phyloP scores from a whole-genome alignment of 768 basidiomycete genomes.

The Rhodotorula toruloides region DNA sequence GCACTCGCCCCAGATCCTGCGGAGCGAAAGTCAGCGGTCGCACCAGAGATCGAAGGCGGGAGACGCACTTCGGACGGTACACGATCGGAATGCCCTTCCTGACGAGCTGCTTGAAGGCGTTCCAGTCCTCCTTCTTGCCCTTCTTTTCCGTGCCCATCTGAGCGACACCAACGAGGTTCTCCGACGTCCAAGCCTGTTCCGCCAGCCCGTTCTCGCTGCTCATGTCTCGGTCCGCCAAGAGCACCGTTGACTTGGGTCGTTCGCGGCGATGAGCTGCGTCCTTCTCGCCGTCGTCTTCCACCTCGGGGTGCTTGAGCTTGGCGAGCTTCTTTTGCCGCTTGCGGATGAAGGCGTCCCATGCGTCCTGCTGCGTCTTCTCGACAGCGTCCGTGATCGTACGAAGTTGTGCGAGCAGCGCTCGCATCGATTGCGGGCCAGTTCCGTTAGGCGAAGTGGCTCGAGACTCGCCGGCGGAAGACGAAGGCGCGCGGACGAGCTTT shows the following conservation, averaged over 20 bases:
- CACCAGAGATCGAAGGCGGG: not conserved
- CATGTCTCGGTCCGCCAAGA: not conserved
- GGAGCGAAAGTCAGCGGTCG: not conserved
- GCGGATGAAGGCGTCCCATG: conserved; percentile 80
- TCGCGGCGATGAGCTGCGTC: conserved; percentile 49
- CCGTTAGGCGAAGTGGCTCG: no score
- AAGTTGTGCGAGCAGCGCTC: conserved; percentile 38
- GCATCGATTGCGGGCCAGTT: conserved; percentile 37
- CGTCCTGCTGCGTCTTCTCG: conserved; percentile 57
- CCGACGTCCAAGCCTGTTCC: conserved; percentile 66
- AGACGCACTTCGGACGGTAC: conserved; percentile 64
- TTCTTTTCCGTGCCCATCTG: conserved; percentile 70
- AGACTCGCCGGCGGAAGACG: not conserved
- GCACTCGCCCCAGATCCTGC: conserved; percentile 70
- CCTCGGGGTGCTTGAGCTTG: conserved; percentile 48
- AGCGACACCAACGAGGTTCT: conserved; percentile 82
- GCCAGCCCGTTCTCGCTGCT: conserved; percentile 46
- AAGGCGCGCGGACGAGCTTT: conserved; percentile 16
- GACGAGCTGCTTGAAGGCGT: conserved; percentile 74
- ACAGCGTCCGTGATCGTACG: conserved; percentile 52
- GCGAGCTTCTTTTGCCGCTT: conserved; percentile 52
- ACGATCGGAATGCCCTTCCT: conserved; percentile 78
- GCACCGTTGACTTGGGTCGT: conserved; percentile 55
- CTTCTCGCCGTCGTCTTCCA: conserved; percentile 11
- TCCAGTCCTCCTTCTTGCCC: conserved; percentile 61